Evolutionary conservation across 441 rosid genomes (phyloP).

Genomic region (Populus hybrid): DNA sequence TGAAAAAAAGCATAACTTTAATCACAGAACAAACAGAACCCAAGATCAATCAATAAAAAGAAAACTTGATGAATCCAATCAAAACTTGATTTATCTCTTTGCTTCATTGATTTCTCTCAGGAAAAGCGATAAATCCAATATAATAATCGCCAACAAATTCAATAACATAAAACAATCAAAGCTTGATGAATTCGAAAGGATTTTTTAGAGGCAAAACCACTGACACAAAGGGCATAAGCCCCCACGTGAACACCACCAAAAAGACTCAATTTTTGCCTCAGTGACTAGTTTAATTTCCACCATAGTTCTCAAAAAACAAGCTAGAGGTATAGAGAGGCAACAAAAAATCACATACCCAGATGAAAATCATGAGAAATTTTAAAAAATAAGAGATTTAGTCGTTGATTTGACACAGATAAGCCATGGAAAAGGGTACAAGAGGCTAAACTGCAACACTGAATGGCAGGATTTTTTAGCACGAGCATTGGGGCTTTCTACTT

Average conservation of each 20-base stretch:
- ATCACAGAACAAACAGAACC: not conserved
- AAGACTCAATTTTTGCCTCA: constrained; percentile 34
- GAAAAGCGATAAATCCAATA: constrained; percentile 79
- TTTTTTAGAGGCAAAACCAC: constrained; percentile 48
- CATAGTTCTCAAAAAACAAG: constrained; percentile 30
- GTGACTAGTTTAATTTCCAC: constrained; percentile 46
- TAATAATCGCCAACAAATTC: constrained; percentile 43
- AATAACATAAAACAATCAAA: not conserved
- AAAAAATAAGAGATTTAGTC: constrained; percentile 36
- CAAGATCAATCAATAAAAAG: too few relatives aligned
- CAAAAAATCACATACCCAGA: not conserved
- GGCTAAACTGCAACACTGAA: constrained; percentile 81
- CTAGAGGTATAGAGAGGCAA: constrained; percentile 57
- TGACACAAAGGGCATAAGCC: constrained; percentile 22
- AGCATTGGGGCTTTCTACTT: constrained; percentile 62
- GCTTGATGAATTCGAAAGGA: constrained; percentile 14
- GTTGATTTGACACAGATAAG: constrained; percentile 71
- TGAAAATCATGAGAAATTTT: too few relatives aligned
- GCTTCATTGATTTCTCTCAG: constrained; percentile 74
- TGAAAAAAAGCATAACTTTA: not conserved
- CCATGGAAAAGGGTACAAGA: constrained; percentile 21
- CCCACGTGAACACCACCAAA: constrained; percentile 50
- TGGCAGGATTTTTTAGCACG: constrained; percentile 56
- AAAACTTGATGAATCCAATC: constrained; percentile 56
- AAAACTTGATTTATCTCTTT: constrained; percentile 58